Base-by-base conservation (phyloP, 2,329 filamentous ascomycete genomes). In the Aspergillus nomiae region DNA sequence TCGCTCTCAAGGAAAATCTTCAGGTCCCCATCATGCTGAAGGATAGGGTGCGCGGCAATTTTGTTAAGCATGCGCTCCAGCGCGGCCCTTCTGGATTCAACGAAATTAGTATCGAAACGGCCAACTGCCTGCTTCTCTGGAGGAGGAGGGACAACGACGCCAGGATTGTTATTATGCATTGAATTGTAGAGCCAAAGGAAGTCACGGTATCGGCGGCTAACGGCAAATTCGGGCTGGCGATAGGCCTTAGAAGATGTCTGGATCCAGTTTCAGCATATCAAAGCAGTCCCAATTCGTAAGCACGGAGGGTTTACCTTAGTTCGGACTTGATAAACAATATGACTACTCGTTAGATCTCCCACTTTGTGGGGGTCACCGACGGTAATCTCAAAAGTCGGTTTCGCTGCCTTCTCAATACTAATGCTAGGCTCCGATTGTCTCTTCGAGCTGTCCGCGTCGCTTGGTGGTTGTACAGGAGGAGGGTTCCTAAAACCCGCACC, bases 31-130 rank as follows among this genome's bases (percentile, higher is more conserved):
- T 99, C 95, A 72, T 97, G 92, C 75, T 98, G 95, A 68, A 99
- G 83, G 38, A 93, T 91, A 9, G 92, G 90, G 76, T 99, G 95
- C 12, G 89, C 87, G 3, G 94, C 92, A 64, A 89, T 95, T 83
- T 97, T 98, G 86, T 97, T 98, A 60, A 97, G 83, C 95, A 99
- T 99, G 76, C 95, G 92, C 80, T 99, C 95, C 63, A 99, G 82
- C 16, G 95, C 95, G 65, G 93, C 91, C 70, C 95, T 87, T 71
- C 95, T 86, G 50, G 92, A 92, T 79, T 99, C 95, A 66, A 99
- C 93, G 78, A 99, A 99, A 77, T 97, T 96, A 69, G 88, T 92
- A 78, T 99, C 94, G 75, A 99, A 99, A 45, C 95, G 89, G 64
- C 94, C 94, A 61, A 99, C 92, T 9, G 94, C 94, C 81, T 99